Base-by-base conservation (phyloP, 2,329 filamentous ascomycete species). In the Aspergillus pseudotamarii region DNA sequence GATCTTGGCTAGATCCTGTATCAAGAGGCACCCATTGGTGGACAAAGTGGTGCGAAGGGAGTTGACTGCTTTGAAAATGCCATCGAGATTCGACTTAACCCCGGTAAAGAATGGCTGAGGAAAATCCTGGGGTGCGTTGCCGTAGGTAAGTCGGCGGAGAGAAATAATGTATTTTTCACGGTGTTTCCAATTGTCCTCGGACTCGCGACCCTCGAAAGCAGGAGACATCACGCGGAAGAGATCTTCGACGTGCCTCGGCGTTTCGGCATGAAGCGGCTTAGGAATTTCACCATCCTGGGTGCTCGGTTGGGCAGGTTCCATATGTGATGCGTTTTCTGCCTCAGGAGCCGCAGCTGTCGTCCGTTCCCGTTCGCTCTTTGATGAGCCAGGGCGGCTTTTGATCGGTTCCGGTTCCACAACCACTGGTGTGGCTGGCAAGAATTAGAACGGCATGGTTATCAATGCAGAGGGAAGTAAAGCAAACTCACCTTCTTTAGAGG, bases 21-120 rank as follows among this genome's bases (percentile, higher is more conserved):
- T 84, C 55, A 96, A 80, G 67, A 87, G 87, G 73, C 93, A 96
- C 11, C 90, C 93, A 71, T 95, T 93, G 66, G 93, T 94, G 11
- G 92, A 94, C 69, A 97, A 83, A 71, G 94, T 98, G 2, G 94
- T 98, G 71, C 94, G 86, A 46, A 98, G 82, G 0, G 94, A 96
- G 72, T 85, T 92, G 45, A 91, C 83, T 2, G 91, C 89, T 76
- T 97, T 97, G 73, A 97, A 85, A 58, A 97, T 94, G 59, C 94
- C 93, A 72, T 97, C 94, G 36, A 97, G 81, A 57, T 96, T 80
- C 45, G 82, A 83, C 69, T 93, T 93, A 64, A 96, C 85, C 23
- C 88, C 88, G 3, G 82, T 78, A 46, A 96, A 75, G 72, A 93
- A 96, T 3, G 85, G 82, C 34, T 89, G 87, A 46, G 88, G 84